phyloP scores from a whole-genome alignment of 345 rosid genomes.

The Eucalyptus marginata region DNA sequence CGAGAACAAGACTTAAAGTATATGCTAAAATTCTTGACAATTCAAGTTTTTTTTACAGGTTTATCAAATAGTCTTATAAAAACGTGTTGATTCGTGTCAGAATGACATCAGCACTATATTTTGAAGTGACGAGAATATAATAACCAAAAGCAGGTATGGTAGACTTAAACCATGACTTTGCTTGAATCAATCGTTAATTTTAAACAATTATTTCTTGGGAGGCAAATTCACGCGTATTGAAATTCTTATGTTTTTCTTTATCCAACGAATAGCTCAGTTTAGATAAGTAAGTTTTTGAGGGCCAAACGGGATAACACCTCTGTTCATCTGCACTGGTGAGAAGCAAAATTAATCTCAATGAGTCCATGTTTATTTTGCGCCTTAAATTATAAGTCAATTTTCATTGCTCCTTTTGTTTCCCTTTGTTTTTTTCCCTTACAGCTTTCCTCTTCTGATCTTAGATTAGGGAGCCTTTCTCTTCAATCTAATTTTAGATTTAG shows the following conservation, averaged over 20 bases:
- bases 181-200: background rate
- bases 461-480: background rate
- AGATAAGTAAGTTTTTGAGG: background rate
- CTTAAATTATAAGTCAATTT: background rate
- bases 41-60: background rate
- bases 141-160: background rate
- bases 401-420: background rate
- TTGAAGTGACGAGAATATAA: background rate
- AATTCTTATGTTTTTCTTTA: background rate
- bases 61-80: background rate
- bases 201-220: background rate
- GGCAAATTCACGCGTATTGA: background rate
- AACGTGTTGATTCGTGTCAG: background rate
- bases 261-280: background rate
- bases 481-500: background rate
- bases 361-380: background rate
- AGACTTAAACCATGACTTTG: background rate
- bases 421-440: background rate
- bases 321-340: background rate
- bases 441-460: background rate
- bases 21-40: background rate
- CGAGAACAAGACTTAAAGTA: background rate
- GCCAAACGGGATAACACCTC: background rate
- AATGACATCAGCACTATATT: background rate
- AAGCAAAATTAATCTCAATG: background rate